Conservation (phyloP, 2,329 filamentous ascomycete genomes). For the Aureobasidium pullulans region DNA sequence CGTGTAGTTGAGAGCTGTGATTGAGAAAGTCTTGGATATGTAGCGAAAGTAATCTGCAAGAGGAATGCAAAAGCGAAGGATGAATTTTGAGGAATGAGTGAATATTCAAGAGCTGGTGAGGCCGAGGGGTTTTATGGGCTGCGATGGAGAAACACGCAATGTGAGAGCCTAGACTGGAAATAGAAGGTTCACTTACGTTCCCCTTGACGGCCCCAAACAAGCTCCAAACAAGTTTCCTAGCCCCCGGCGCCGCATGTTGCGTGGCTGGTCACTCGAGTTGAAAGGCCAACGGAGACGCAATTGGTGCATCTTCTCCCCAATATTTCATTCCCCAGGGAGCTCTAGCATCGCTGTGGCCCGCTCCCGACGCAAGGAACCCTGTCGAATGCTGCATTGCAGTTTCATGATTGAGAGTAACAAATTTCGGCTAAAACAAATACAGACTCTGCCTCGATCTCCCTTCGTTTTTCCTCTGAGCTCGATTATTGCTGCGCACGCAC, state of each 20-base stretch:
- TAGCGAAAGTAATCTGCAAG: slow-evolving; percentile 12
- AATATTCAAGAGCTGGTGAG: neutral
- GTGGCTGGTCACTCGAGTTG: slow-evolving; percentile 5
- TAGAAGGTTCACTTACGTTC: slow-evolving; percentile 4
- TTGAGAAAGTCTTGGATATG: neutral
- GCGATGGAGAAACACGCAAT: neutral
- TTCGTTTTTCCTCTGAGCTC: neutral
- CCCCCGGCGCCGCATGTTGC: neutral
- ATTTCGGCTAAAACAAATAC: neutral
- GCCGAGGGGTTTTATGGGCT: slow-evolving; percentile 6
- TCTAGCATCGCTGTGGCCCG: slow-evolving; percentile 5
- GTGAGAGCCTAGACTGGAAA: slow-evolving; percentile 11
- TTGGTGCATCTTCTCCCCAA: neutral
- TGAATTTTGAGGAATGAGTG: neutral
- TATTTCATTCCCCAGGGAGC: neutral
- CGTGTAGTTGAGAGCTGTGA: neutral
- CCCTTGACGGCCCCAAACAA: slow-evolving; percentile 3
- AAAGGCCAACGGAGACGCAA: slow-evolving; percentile 1
- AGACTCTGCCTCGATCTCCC: neutral
- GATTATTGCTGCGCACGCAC: neutral
- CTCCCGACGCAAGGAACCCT: slow-evolving; percentile 7
- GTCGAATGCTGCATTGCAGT: slow-evolving; percentile 9
- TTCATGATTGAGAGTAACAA: slow-evolving; percentile 3
- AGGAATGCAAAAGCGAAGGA: slow-evolving; percentile 10
- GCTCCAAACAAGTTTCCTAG: slow-evolving; percentile 8